Percentiles rank a stretch among this genome's conserved stretches.
Evolutionary conservation across 2,329 filamentous ascomycete species (phyloP).

Genomic region (Alternaria ethzedia): DNA sequence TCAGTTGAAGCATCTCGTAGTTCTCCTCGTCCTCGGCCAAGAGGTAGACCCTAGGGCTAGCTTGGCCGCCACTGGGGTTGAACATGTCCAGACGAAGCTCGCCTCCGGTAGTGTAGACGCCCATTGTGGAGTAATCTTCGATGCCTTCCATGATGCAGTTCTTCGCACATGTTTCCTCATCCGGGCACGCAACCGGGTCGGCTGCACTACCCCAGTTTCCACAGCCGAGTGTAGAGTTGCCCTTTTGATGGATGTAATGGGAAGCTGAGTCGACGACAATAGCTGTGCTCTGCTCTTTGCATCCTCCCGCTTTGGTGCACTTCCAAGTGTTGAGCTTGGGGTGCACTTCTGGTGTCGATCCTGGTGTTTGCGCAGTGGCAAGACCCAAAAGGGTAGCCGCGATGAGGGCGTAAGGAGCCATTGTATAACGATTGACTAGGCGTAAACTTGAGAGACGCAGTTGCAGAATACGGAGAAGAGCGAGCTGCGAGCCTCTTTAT

Average conservation of each 20-base stretch:
- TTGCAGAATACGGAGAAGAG: background rate
- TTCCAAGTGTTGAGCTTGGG: constrained; percentile 60
- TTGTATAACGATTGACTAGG: constrained; percentile 6
- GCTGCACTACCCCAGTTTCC: constrained; percentile 37
- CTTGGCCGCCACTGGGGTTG: constrained; percentile 42
- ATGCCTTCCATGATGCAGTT: constrained; percentile 66
- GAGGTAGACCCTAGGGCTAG: constrained; percentile 67
- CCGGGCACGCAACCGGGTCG: constrained; percentile 57
- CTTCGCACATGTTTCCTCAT: constrained; percentile 57
- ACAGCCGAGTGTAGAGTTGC: constrained; percentile 41
- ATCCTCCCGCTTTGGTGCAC: constrained; percentile 60
- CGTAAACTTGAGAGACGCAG: background rate
- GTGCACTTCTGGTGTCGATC: constrained; percentile 53
- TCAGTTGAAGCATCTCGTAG: constrained; percentile 70
- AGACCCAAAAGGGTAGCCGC: constrained; percentile 35
- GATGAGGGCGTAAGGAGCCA: constrained; percentile 35
- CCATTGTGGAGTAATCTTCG: constrained; percentile 60
- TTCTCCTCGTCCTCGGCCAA: constrained; percentile 64
- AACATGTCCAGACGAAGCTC: constrained; percentile 56
- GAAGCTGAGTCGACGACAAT: constrained; percentile 59
- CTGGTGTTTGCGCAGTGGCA: constrained; percentile 39
- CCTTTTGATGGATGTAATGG: constrained; percentile 54
- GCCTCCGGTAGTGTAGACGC: constrained; percentile 58
- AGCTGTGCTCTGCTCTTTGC: constrained; percentile 55
- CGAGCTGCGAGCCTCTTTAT: background rate